Evolutionary conservation across 805 yeast species (phyloP).

Genomic region (Candida ortonii): DNA sequence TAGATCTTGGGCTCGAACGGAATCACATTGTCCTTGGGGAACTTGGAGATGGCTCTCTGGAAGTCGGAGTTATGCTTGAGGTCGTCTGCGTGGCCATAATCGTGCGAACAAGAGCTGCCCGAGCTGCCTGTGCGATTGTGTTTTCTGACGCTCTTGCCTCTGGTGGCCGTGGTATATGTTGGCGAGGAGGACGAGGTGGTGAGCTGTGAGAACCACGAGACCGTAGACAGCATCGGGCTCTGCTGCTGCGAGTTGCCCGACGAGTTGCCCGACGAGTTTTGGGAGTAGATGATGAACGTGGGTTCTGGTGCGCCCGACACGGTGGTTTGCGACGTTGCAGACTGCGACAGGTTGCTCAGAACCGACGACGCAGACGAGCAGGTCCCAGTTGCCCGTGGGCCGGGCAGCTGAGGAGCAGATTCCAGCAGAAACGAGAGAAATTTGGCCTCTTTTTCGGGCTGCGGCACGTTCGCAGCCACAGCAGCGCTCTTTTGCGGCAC

Average conservation of each 20-base stretch:
- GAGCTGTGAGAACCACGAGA: constrained; percentile 19
- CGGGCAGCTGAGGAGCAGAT: constrained; percentile 20
- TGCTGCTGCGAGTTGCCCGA: constrained; percentile 9
- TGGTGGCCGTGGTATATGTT: constrained; percentile 1
- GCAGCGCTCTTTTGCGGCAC: too few relatives aligned
- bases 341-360: constrained; percentile 11
- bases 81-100: constrained; percentile 4
- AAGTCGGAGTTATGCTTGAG: constrained; percentile 26
- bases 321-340: constrained; percentile 5
- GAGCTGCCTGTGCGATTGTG: constrained; percentile 1
- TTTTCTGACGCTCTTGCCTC: constrained; percentile 2
- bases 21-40: constrained; percentile 28
- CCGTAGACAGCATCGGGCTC: constrained; percentile 24
- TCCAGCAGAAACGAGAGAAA: constrained; percentile 25
- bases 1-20: constrained; percentile 30
- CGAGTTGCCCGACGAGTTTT: constrained; percentile 6
- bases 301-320: constrained; percentile 7
- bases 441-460: constrained; percentile 4
- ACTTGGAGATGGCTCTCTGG: constrained; percentile 30
- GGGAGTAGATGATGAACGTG: constrained; percentile 17
- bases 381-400: constrained; percentile 18
- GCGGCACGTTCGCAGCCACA: not conserved
- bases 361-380: constrained; percentile 15
- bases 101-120: constrained; percentile 1
- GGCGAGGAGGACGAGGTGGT: constrained; percentile 16